Evolutionary conservation across 1,284 basidiomycete genomes (phyloP), one percentile per base, ranked within the genome.

Genomic region (Cerioporus squamosus): DNA sequence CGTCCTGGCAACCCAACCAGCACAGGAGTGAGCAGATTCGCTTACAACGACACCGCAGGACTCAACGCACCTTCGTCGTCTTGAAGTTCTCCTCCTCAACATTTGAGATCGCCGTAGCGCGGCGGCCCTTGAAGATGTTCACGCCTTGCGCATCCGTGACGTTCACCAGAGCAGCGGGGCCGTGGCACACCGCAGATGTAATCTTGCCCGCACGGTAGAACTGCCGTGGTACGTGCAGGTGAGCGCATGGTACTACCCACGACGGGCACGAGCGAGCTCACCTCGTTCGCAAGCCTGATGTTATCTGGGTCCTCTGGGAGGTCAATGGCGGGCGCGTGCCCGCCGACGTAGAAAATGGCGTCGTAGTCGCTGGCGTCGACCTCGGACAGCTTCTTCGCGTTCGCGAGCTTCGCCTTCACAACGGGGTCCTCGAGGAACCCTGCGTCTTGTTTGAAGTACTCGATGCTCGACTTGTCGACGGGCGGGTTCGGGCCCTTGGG

Each of bases 321-420:
- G 70, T 92, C 90, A 44, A 92, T 75, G 44, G 87, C 82, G 10
- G 90, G 88, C 2, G 88, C 88, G 66, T 90, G 87, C 22, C 86
- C 91, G 43, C 92, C 92, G 51, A 90, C 81, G 70, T 91, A 91
- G 74, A 91, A 94, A 61, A 94, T 76, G 15, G 86, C 91, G 54
- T 81, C 86, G 67, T 90, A 94, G 62, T 90, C 84, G 12, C 75
- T 70, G 2, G 72, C 74, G 46, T 83, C 79, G 64, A 93, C 81
- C 0, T 87, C 82, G 1, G 79, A 74, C 50, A 94, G 77, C 71
- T 80, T 83, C 73, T 86, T 84, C 4, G 89, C 84, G 47, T 77
- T 77, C 23, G 80, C 79, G 44, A 91, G 71, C 70, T 89, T 85
- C n/a, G 68, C 55, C 61, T 82, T 79, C 47, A 88, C 86, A 23